phyloP scores from a whole-genome alignment of 2,329 filamentous ascomycete species.

The Microcyclospora pomicola region DNA sequence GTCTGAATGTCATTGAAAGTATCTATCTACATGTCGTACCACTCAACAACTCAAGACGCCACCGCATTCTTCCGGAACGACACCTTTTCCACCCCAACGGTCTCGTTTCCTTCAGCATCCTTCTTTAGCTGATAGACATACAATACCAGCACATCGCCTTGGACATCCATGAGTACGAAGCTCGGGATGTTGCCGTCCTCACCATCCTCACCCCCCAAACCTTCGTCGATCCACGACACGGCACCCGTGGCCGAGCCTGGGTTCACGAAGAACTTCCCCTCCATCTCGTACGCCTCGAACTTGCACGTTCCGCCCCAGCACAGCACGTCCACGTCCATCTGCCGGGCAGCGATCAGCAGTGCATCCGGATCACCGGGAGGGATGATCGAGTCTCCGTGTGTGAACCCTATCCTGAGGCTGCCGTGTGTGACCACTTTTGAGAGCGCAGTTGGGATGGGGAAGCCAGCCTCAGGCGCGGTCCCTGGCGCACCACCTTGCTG shows the following conservation, averaged over 20 bases:
- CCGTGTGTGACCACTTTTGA: constrained; percentile 59
- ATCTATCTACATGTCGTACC: background rate
- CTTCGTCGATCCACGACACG: constrained; percentile 41
- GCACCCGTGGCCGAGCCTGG: constrained; percentile 55
- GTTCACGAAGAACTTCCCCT: constrained; percentile 59
- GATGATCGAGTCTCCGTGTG: constrained; percentile 58
- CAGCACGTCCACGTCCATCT: constrained; percentile 58
- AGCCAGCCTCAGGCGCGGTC: constrained; percentile 9
- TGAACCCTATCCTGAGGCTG: constrained; percentile 53
- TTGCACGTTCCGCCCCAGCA: constrained; percentile 57
- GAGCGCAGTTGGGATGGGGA: constrained; percentile 34
- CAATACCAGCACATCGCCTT: constrained; percentile 87
- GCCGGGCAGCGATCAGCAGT: constrained; percentile 51
- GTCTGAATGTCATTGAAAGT: background rate
- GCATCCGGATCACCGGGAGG: constrained; percentile 54
- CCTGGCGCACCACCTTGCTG: constrained; percentile 4
- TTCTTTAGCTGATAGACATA: constrained; percentile 65
- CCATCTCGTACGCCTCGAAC: constrained; percentile 59
- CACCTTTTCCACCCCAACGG: constrained; percentile 42
- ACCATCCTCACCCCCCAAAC: constrained; percentile 19
- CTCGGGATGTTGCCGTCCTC: constrained; percentile 65
- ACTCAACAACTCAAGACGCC: background rate
- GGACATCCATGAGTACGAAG: constrained; percentile 97
- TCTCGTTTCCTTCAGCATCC: constrained; percentile 39
- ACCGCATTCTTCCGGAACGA: constrained; percentile 37